Percentiles rank a stretch among this genome's conserved stretches.
phyloP scores from a whole-genome alignment of 2,329 filamentous ascomycete genomes.

The Venturiaceae sp. region DNA sequence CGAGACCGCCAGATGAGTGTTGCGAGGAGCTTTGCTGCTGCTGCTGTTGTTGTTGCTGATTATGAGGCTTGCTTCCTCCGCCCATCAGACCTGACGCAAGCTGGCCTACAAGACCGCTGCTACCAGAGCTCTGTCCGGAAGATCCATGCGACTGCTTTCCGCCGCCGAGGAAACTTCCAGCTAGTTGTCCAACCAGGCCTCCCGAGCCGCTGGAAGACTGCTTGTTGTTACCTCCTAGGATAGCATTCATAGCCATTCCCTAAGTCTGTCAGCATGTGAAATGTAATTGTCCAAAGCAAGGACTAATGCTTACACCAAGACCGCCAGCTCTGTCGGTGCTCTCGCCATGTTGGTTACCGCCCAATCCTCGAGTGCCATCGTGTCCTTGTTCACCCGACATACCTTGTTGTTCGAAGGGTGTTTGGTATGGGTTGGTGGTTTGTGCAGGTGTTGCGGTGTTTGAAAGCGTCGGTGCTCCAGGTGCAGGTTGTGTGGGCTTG shows the following conservation, averaged over 20 bases:
- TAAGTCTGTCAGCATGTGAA: constrained; percentile 1
- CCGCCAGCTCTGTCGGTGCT: constrained; percentile 11
- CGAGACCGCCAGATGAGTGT: constrained; percentile 7
- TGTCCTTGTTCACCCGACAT: neutral
- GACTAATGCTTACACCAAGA: constrained; percentile 15
- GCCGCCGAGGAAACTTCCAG: constrained; percentile 21
- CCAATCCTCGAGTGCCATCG: constrained; percentile 8
- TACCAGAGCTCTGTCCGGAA: constrained; percentile 9
- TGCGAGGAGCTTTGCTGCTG: neutral
- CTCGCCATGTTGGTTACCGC: constrained; percentile 6
- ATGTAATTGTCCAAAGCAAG: neutral
- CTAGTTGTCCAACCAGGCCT: constrained; percentile 13
- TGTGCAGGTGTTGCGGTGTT: constrained; percentile 26
- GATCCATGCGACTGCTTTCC: constrained; percentile 11
- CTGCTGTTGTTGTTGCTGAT: constrained; percentile 9
- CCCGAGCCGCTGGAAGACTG: constrained; percentile 1
- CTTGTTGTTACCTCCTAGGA: constrained; percentile 18
- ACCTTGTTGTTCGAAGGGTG: neutral
- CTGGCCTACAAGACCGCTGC: constrained; percentile 14
- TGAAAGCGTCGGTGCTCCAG: constrained; percentile 22
- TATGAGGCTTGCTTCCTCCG: constrained; percentile 13
- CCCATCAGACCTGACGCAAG: constrained; percentile 14
- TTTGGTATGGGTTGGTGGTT: constrained; percentile 21
- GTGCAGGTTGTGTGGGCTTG: constrained; percentile 25
- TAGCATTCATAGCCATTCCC: constrained; percentile 16